Conservation (phyloP, 176 grass and related monocot genomes). For the Phoenix roebelenii region DNA sequence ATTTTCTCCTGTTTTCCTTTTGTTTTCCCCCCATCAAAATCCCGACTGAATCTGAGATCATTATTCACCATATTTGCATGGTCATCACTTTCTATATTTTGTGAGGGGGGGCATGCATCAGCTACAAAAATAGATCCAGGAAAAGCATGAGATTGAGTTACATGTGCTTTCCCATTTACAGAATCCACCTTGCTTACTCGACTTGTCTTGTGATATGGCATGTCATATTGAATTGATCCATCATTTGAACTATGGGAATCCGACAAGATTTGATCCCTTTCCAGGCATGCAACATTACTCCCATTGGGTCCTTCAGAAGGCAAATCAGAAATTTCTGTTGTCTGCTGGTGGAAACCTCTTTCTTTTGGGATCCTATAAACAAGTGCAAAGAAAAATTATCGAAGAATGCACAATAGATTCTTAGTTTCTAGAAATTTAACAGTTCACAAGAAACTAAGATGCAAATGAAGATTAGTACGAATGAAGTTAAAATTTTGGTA, state of each 20-base stretch:
- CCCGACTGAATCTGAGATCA: slow-evolving; percentile 15
- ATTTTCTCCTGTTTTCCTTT: slow-evolving; percentile 11
- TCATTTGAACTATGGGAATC: slow-evolving; percentile 37
- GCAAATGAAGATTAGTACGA: no score
- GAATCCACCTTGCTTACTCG: slow-evolving; percentile 28
- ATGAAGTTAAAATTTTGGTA: no score
- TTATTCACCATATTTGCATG: slow-evolving; percentile 14
- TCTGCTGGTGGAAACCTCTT: slow-evolving; percentile 28
- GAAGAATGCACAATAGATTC: no score
- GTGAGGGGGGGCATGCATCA: slow-evolving; percentile 30
- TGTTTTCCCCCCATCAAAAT: not conserved
- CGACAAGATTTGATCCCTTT: slow-evolving; percentile 34
- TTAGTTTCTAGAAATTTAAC: no score
- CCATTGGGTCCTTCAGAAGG: slow-evolving; percentile 28
- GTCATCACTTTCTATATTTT: slow-evolving; percentile 26
- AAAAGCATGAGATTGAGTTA: slow-evolving; percentile 34
- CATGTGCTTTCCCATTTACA: slow-evolving; percentile 35
- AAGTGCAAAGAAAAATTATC: no score
- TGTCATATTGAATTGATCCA: slow-evolving; percentile 34
- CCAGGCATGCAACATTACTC: slow-evolving; percentile 30
- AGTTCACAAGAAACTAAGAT: no score
- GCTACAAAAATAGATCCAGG: slow-evolving; percentile 40
- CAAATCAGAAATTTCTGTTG: slow-evolving; percentile 29
- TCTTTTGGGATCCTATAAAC: slow-evolving; percentile 3
- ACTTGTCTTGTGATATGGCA: slow-evolving; percentile 51